Conservation (phyloP, 352 stramenopile species). For the Phytophthora pini region DNA sequence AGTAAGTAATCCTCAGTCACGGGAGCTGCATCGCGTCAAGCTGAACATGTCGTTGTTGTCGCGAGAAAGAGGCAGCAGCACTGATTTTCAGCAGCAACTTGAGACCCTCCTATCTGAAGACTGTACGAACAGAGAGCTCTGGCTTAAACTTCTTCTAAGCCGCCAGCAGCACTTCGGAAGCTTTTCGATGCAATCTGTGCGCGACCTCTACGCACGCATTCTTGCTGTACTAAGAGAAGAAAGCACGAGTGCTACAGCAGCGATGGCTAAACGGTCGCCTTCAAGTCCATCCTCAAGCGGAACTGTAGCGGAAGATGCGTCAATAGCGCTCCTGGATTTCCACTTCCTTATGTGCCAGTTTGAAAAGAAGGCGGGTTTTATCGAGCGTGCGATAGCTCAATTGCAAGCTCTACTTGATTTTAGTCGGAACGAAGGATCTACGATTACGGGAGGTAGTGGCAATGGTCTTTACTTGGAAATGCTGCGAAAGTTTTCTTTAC, state of each 20-base stretch:
- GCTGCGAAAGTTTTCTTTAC: slow-evolving; percentile 38
- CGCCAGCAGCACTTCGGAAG: slow-evolving; percentile 69
- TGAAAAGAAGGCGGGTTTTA: slow-evolving; percentile 62
- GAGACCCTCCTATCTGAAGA: slow-evolving; percentile 64
- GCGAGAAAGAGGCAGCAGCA: slow-evolving; percentile 8
- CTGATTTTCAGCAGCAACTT: slow-evolving; percentile 44
- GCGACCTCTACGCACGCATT: slow-evolving; percentile 75
- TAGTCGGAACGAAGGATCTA: slow-evolving; percentile 28
- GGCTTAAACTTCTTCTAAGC: slow-evolving; percentile 58
- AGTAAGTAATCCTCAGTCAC: slow-evolving; percentile 50
- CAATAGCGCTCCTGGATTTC: slow-evolving; percentile 47
- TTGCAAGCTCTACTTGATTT: slow-evolving; percentile 72
- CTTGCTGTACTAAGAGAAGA: slow-evolving; percentile 56
- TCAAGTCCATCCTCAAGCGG: background rate
- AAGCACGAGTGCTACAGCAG: slow-evolving; percentile 7
- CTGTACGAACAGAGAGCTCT: slow-evolving; percentile 55
- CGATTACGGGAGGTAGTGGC: background rate
- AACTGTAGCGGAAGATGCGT: slow-evolving; percentile 18
- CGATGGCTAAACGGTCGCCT: background rate
- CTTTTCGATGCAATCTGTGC: slow-evolving; percentile 74
- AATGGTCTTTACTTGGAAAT: slow-evolving; percentile 29
- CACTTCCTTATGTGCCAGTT: slow-evolving; percentile 59
- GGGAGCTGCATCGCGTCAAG: slow-evolving; percentile 51
- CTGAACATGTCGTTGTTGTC: slow-evolving; percentile 57
- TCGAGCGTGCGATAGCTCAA: slow-evolving; percentile 70